Conservation (phyloP, 2,329 filamentous ascomycete genomes). For the Colletotrichum plurivorum region DNA sequence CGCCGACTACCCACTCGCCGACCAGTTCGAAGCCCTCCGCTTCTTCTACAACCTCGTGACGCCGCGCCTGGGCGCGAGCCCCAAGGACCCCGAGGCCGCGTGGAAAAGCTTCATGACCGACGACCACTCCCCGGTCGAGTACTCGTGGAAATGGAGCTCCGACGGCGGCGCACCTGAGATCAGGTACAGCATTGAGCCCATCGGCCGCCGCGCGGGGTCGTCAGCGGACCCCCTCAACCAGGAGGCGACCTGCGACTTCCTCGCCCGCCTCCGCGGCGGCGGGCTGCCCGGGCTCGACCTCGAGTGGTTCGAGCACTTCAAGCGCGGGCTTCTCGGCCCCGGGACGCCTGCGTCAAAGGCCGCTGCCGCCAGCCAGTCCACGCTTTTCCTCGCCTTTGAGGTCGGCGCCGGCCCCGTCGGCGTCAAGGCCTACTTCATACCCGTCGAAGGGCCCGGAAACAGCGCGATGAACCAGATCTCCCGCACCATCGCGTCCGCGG, state of each 20-base stretch:
- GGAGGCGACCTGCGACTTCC: constrained; percentile 24
- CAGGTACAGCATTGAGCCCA: constrained; percentile 51
- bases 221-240: constrained; percentile 44
- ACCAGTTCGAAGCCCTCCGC: background rate
- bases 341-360: background rate
- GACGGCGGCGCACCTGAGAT: constrained; percentile 43
- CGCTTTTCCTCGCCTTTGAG: constrained; percentile 46
- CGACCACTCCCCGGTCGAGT: constrained; percentile 52
- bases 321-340: constrained; percentile 1
- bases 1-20: background rate
- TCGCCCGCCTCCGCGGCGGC: constrained; percentile 9
- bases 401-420: constrained; percentile 34
- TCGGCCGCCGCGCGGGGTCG: constrained; percentile 45
- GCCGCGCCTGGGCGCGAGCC: background rate
- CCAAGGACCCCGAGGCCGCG: background rate
- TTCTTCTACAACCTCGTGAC: constrained; percentile 7
- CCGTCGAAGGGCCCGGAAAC: constrained; percentile 22
- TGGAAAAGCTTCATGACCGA: constrained; percentile 59
- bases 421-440: constrained; percentile 47
- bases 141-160: constrained; percentile 53
- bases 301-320: constrained; percentile 41
- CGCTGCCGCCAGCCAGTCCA: constrained; percentile 18
- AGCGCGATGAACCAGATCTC: constrained; percentile 40
- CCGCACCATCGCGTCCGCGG: constrained; percentile 40
- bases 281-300: constrained; percentile 39